Evolutionary conservation across 768 basidiomycete genomes (phyloP).

Genomic region (Clitopilus passeckerianus): DNA sequence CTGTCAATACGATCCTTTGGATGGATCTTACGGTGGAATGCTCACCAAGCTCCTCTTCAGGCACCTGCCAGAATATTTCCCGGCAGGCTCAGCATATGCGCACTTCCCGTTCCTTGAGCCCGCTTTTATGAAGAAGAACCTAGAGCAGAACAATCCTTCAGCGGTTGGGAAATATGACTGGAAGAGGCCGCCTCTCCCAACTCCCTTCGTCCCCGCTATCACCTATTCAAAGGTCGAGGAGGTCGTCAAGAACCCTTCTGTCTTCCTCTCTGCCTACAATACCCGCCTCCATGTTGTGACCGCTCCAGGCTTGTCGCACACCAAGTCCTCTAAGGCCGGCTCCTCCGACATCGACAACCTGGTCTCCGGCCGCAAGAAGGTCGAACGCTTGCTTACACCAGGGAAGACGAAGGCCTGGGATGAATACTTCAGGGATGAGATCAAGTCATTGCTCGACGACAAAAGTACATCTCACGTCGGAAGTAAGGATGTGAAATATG

Average conservation of each 20-base stretch:
- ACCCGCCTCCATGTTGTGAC: slow-evolving; percentile 16
- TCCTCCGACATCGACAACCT: not conserved
- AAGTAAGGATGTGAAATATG: slow-evolving; percentile 16
- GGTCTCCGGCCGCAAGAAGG: not conserved
- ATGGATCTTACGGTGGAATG: slow-evolving; percentile 75
- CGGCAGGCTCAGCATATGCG: slow-evolving; percentile 58
- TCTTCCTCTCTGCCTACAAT: slow-evolving; percentile 28
- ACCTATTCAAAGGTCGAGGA: slow-evolving; percentile 26
- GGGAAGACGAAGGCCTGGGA: slow-evolving; percentile 6
- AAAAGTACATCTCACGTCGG: slow-evolving; percentile 29
- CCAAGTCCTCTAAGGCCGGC: too few relatives aligned
- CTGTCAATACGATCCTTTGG: slow-evolving; percentile 54
- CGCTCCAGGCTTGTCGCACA: not conserved
- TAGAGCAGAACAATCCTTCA: slow-evolving; percentile 24
- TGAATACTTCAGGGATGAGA: slow-evolving; percentile 27
- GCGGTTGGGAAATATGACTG: slow-evolving; percentile 50
- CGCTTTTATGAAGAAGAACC: slow-evolving; percentile 31
- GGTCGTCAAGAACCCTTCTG: slow-evolving; percentile 22
- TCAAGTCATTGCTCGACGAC: slow-evolving; percentile 24
- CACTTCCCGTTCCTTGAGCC: slow-evolving; percentile 83
- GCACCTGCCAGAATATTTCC: slow-evolving; percentile 66
- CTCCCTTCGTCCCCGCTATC: slow-evolving; percentile 21
- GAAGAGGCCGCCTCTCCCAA: slow-evolving; percentile 37
- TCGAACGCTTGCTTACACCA: slow-evolving; percentile 9
- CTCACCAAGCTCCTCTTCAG: slow-evolving; percentile 70